Evolutionary conservation across 805 yeast genomes (phyloP).

Genomic region (Yamadazyma laniorum): DNA sequence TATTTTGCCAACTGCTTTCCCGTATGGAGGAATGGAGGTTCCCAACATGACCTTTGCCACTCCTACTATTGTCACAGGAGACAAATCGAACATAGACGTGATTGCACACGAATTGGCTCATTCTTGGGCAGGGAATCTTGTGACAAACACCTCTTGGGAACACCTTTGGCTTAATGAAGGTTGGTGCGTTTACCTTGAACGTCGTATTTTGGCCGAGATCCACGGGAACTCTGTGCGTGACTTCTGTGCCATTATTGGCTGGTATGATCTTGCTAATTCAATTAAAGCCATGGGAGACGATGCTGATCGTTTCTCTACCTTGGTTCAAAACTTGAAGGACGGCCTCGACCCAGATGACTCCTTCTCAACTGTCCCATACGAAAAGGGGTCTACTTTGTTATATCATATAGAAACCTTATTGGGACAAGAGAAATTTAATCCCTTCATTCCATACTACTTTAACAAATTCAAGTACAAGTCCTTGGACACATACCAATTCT

Average conservation of each 20-base stretch:
- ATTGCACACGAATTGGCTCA: slow-evolving; percentile 93
- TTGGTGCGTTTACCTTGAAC: slow-evolving; percentile 90
- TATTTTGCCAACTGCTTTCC: slow-evolving; percentile 72
- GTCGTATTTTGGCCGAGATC: slow-evolving; percentile 74
- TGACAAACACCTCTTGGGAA: slow-evolving; percentile 88
- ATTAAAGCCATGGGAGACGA: slow-evolving; percentile 61
- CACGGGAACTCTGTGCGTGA: slow-evolving; percentile 80
- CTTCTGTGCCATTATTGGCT: slow-evolving; percentile 81
- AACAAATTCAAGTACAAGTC: slow-evolving; percentile 64
- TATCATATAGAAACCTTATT: slow-evolving; percentile 68
- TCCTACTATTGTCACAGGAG: slow-evolving; percentile 83
- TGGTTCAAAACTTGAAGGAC: slow-evolving; percentile 70
- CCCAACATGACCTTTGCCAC: slow-evolving; percentile 90
- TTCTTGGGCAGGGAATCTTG: slow-evolving; percentile 90
- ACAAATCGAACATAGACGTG: slow-evolving; percentile 81
- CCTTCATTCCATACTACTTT: slow-evolving; percentile 78
- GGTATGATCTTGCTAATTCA: slow-evolving; percentile 74
- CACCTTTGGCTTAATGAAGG: slow-evolving; percentile 96
- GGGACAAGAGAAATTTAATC: slow-evolving; percentile 65
- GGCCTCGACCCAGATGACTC: slow-evolving; percentile 85
- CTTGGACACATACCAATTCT: slow-evolving; percentile 77
- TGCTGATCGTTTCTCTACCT: slow-evolving; percentile 52
- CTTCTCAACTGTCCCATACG: slow-evolving; percentile 85
- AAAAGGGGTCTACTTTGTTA: slow-evolving; percentile 81
- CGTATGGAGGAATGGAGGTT: slow-evolving; percentile 95